These are phyloP conservation scores for Globisporangium abappressorium DNA, from an alignment of 352 stramenopile species.

Conservation along the genomic window DNA sequence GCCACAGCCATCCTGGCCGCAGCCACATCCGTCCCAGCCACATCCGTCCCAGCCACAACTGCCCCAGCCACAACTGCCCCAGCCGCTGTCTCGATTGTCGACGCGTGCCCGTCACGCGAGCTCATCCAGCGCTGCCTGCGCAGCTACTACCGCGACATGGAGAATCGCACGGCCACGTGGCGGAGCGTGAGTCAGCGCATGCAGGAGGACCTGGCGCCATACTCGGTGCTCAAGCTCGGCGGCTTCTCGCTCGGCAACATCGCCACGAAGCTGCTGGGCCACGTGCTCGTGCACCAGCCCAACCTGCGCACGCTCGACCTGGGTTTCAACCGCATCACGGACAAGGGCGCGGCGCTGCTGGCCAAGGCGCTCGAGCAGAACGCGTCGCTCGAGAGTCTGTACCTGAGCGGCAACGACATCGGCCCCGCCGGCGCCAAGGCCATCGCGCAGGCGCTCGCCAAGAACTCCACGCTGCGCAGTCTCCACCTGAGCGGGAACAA, in stretches of 20 bases:
- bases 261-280: slow-evolving; percentile 50
- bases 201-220: slow-evolving; percentile 50
- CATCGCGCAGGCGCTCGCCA: slow-evolving; percentile 44
- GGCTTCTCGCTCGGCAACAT: slow-evolving; percentile 75
- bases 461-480: slow-evolving; percentile 57
- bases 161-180: slow-evolving; percentile 25
- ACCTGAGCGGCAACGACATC: slow-evolving; percentile 82
- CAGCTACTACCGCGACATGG: slow-evolving; percentile 50
- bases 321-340: slow-evolving; percentile 78
- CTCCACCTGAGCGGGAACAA: slow-evolving; percentile 83
- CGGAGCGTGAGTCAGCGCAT: slow-evolving; percentile 45
- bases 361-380: slow-evolving; percentile 60
- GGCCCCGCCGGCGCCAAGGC: slow-evolving; percentile 45
- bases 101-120: slow-evolving; percentile 48
- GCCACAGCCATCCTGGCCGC: background rate
- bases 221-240: slow-evolving; percentile 70
- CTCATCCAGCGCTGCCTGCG: slow-evolving; percentile 61
- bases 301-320: slow-evolving; percentile 67
- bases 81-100: background rate
- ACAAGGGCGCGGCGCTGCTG: slow-evolving; percentile 56
- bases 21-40: no score
- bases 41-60: background rate
- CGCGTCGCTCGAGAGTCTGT: slow-evolving; percentile 62
- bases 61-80: background rate
- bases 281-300: slow-evolving; percentile 41